phyloP scores from a whole-genome alignment of 2,329 filamentous ascomycete species.

The Epichloe uncinata region DNA sequence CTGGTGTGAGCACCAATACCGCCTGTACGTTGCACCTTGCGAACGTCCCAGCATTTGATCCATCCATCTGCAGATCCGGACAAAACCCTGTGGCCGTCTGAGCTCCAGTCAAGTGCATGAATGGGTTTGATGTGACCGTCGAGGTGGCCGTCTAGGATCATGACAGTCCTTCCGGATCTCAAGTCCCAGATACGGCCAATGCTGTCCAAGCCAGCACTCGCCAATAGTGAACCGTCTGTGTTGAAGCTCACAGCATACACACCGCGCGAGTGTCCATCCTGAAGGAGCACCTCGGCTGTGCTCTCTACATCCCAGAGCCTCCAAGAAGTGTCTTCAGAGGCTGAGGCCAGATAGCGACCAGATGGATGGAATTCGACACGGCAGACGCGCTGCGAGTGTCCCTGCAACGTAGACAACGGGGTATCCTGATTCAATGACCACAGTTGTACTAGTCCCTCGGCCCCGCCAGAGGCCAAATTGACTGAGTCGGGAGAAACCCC shows the following conservation, averaged over 20 bases:
- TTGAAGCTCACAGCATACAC: slow-evolving; percentile 89
- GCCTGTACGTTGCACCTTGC: slow-evolving; percentile 71
- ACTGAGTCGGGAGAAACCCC: slow-evolving; percentile 59
- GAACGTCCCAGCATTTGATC: slow-evolving; percentile 95
- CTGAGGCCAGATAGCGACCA: slow-evolving; percentile 77
- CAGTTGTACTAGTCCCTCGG: slow-evolving; percentile 74
- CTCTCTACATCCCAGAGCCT: slow-evolving; percentile 88
- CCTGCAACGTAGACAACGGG: slow-evolving; percentile 66
- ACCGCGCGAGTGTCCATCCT: slow-evolving; percentile 89
- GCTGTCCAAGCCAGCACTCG: slow-evolving; percentile 86
- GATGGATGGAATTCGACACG: slow-evolving; percentile 91
- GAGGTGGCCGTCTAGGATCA: slow-evolving; percentile 83
- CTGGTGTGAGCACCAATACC: slow-evolving; percentile 84
- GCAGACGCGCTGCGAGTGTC: slow-evolving; percentile 78
- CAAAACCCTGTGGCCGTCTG: slow-evolving; percentile 84
- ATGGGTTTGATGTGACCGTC: slow-evolving; percentile 79
- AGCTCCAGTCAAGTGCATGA: slow-evolving; percentile 82
- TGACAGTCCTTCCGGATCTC: slow-evolving; percentile 81
- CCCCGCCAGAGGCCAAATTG: slow-evolving; percentile 83
- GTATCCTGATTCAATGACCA: slow-evolving; percentile 85
- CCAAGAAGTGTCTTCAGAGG: slow-evolving; percentile 95
- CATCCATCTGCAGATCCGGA: slow-evolving; percentile 88
- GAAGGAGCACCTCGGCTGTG: slow-evolving; percentile 68
- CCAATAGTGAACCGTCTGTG: slow-evolving; percentile 76
- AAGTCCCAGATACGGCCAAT: slow-evolving; percentile 94